Evolutionary conservation across 2,329 filamentous ascomycete genomes (phyloP), one percentile per base, ranked within the genome.

Genomic region (Fusarium newnesense): DNA sequence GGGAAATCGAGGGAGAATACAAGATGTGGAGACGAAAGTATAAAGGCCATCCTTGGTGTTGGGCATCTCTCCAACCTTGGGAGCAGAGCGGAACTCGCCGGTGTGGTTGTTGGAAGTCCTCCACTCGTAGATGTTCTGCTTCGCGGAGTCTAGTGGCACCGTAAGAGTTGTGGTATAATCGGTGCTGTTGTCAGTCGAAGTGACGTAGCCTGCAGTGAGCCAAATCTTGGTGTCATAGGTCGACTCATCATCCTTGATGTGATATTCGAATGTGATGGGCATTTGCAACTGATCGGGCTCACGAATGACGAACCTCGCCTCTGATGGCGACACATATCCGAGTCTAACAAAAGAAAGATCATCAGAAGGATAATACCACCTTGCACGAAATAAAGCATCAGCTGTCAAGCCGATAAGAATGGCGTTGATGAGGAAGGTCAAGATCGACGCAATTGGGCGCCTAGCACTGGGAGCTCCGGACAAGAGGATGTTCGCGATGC

Each of bases 1-100:
- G 0, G 96, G 96, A 63, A 98, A 94, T 24, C 94, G 92, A 16
- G 93, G 92, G 76, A 98, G 94, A 77, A 98, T 94, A 82, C 96
- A 99, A 46, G 94, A 97, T 0, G 94, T 96, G 7, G 95, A 94
- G 12, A 98, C 84, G 80, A 99, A 99, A 0, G 94, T 97, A 76
- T 97, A 96, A 64, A 90, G 91, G 44, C 91, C 92, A 56, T 91
- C 87, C 47, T 87, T 87, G 9, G 87, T 85, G 21, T 86, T 84
- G 0, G 90, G 88, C 71, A 89, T 87, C 4, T 88, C 85, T 16
- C 95, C 94, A 0, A 90, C 84, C 40, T 87, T 89, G 2, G 96
- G 94, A 4, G 95, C 92, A 0, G 94, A 92, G 7, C 89, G 89
- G 77, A 99, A 97, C 73, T 90, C 90, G 52, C 96, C 96, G 0